A percentile compares a stretch with the other conserved stretches of the same genome.
These are phyloP conservation scores for Euphorbia neoarborescens DNA, from an alignment of 441 rosid genomes.

Conservation along the genomic window DNA sequence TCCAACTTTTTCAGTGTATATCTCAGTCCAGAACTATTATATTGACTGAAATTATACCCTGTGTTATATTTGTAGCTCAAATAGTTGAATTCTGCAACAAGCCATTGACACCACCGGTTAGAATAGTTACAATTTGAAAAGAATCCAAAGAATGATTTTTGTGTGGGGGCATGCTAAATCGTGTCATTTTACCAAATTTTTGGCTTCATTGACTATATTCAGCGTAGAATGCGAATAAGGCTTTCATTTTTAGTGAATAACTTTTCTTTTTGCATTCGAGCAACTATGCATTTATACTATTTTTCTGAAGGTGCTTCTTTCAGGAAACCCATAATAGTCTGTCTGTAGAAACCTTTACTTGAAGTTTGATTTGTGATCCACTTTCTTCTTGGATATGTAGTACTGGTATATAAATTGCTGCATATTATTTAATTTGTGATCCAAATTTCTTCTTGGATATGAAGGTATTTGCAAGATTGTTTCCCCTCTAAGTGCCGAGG, in stretches of 20 bases:
- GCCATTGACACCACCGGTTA: background rate
- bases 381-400: background rate
- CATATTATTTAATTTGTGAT: background rate
- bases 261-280: background rate
- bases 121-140: background rate
- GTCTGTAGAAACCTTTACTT: background rate
- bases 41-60: background rate
- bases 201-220: background rate
- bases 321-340: background rate
- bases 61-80: background rate
- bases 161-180: background rate
- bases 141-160: background rate
- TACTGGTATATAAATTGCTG: background rate
- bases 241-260: background rate
- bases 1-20: background rate
- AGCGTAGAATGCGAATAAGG: background rate
- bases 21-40: background rate
- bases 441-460: background rate
- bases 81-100: background rate
- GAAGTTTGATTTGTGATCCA: background rate
- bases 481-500: conserved; percentile 75
- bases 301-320: background rate
- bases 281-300: background rate
- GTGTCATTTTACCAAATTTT: background rate
- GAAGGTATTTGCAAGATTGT: conserved; percentile 93